Evolutionary conservation across 257 asterid genomes (phyloP), one percentile per base, ranked within the genome.

Genomic region (Knoxia roxburghii): DNA sequence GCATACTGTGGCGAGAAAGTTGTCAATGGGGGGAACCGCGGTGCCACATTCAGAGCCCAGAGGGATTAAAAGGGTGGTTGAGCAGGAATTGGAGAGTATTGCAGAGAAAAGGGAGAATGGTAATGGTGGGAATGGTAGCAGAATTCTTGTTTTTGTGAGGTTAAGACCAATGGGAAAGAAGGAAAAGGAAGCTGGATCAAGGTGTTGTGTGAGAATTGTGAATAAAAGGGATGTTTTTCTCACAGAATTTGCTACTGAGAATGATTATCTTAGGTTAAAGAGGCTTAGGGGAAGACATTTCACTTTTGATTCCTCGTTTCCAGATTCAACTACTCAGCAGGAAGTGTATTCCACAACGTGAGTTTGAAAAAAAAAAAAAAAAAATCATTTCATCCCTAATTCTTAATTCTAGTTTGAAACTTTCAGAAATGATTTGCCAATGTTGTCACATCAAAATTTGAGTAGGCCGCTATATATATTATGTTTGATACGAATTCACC

Each of bases 111-210:
- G 32, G 11, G 50, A 65, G 24, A 52, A 12, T 2, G 77, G 21
- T 20, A 52, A 12, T 2, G 77, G 21, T 20, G 51, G 67, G 33
- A 76, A 63, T 5, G 79, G 76, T 43, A 81, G 85, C 70, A 71
- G 87, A 72, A 85, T 85, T 75, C 89, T 83, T 72, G 91, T 81
- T 63, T 85, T 85, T 70, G 91, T 85, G 77, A 85, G 91, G 80
- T 58, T 81, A 70, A 83, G 91, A 82, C 91, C 91, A 21, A 75
- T 75, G 77, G 76, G 67, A 37, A 85, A 76, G 76, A 81, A 81
- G 83, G 91, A 85, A 69, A 83, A 54, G 58, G 87, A 83, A 48
- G 80, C 81, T 58, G 91, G 89, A 61, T 81, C 91, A 21, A 79
- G 84, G 61, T 79, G 85, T 71, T 79, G 85, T 61, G 87, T 85